Base-by-base conservation (phyloP, 352 stramenopile species). In the Phytophthora tubulina region DNA sequence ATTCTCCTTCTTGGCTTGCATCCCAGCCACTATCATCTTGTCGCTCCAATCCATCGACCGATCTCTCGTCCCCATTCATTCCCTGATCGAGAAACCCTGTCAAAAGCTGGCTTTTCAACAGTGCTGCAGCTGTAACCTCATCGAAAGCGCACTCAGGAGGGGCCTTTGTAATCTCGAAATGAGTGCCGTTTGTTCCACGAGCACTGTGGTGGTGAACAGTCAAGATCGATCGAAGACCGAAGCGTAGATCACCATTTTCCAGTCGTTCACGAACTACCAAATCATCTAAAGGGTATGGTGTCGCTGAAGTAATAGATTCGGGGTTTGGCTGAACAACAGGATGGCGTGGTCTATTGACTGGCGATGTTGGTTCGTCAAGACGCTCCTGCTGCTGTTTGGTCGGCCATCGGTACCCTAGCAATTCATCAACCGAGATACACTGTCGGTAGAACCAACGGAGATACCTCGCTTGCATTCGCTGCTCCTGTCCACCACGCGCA, bases 361-460 rank as follows among this genome's bases (percentile, higher is more conserved):
- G 53, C 3, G 48, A 63, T 13, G 21, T 11, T 44, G 9, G 15
- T 58, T 63, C 57, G 32, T 73, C 33, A 6, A 64, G 27, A 30
- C 53, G 31, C 38, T 63, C 44, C 48, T 77, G 70, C 35, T 75
- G 76, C 30, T 79, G 59, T 15, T 79, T 79, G 0, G 57, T 82
- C 4, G 81, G 84, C 84, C 84, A 92, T 8, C 75, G 31, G 50
- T 90, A 90, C 11, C 72, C 70, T 0, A 92, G 63, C n/a, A 92
- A 35, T 11, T 92, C 69, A 38, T 92, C 84, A 9, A 87, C 82
- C 0, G 76, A 88, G 44, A 70, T 53, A 56, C 80, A 90, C 41
- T 85, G 68, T 5, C 72, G 49, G 52, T 90, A 90, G 56, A 92
- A 92, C 84, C 84, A 90, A 33, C 80, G 76, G 38, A 92, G 70